Percentiles rank a stretch among this genome's conserved stretches.
Conservation (phyloP, 2,329 filamentous ascomycete genomes). For the Ascochyta koolunga region DNA sequence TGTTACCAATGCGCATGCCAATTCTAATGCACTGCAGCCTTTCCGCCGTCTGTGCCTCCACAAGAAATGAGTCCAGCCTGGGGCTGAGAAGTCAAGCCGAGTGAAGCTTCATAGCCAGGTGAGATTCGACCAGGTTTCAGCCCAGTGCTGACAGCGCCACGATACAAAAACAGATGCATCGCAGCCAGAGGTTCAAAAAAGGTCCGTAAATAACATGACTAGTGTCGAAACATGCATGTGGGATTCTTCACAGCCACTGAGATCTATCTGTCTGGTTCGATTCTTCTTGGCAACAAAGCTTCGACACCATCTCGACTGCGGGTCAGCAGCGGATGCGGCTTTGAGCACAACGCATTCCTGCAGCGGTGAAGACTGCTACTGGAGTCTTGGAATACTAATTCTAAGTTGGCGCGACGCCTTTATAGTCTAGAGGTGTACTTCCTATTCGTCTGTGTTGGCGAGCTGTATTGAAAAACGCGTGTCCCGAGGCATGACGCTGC, state of each 20-base stretch:
- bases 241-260: slow-evolving; percentile 12
- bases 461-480: neutral
- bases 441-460: neutral
- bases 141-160: slow-evolving; percentile 5
- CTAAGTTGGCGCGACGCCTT: slow-evolving; percentile 3
- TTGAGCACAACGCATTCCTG: slow-evolving; percentile 1
- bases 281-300: slow-evolving; percentile 12
- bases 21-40: neutral
- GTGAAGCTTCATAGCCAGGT: slow-evolving; percentile 22
- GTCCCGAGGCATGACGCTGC: neutral
- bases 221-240: neutral
- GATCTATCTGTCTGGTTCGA: slow-evolving; percentile 2
- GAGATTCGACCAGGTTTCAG: slow-evolving; percentile 11
- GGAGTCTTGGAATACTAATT: slow-evolving; percentile 3
- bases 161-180: slow-evolving; percentile 3
- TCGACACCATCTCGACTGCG: slow-evolving; percentile 1
- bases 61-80: neutral
- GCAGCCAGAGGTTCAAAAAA: slow-evolving; percentile 2
- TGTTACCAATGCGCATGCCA: slow-evolving; percentile 4
- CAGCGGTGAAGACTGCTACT: slow-evolving; percentile 3
- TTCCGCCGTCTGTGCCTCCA: slow-evolving; percentile 3
- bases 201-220: slow-evolving; percentile 3
- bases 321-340: slow-evolving; percentile 7
- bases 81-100: slow-evolving; percentile 15
- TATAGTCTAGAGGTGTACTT: neutral